Evolutionary conservation across 108 stramenopile species (phyloP).

Genomic region (Fragilaria crotonensis): DNA sequence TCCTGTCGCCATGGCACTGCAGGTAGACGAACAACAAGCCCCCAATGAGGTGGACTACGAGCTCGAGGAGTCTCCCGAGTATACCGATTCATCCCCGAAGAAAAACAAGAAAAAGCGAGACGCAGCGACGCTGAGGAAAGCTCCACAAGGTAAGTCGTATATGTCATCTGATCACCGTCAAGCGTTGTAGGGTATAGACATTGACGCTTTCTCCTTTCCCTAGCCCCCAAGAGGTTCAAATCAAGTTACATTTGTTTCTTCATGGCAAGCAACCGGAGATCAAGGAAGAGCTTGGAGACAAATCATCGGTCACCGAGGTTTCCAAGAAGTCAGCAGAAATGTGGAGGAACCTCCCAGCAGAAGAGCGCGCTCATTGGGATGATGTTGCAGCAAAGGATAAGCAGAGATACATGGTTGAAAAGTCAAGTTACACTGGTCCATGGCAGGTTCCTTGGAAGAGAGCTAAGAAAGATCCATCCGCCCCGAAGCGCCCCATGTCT

Average conservation of each 20-base stretch:
- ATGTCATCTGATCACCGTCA: not conserved
- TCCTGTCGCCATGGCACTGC: too few species aligned
- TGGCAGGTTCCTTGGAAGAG: conserved; percentile 46
- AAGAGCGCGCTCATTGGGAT: conserved; percentile 48
- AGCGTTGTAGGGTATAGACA: not conserved
- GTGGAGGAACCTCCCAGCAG: conserved; percentile 29
- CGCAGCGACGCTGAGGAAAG: conserved; percentile 22
- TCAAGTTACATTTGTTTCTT: conserved; percentile 58
- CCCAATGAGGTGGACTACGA: too few species aligned
- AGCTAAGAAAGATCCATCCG: conserved; percentile 47
- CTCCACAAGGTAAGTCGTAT: conserved; percentile 22
- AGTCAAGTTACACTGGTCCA: conserved; percentile 41
- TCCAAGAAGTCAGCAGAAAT: conserved; percentile 40
- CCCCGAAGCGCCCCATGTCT: conserved; percentile 50
- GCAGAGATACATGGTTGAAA: conserved; percentile 40
- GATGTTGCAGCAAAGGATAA: conserved; percentile 52
- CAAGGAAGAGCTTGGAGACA: conserved; percentile 45
- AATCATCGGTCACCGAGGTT: conserved; percentile 31
- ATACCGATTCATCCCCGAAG: not conserved
- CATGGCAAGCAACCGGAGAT: conserved; percentile 43
- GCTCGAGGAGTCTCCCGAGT: too few species aligned
- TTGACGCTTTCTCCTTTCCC: not conserved
- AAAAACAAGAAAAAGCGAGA: conserved; percentile 13
- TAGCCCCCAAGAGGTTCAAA: conserved; percentile 54
- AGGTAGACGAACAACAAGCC: too few species aligned